Evolutionary conservation across 306 rosid genomes (phyloP).

Genomic region (Quercus glauca): DNA sequence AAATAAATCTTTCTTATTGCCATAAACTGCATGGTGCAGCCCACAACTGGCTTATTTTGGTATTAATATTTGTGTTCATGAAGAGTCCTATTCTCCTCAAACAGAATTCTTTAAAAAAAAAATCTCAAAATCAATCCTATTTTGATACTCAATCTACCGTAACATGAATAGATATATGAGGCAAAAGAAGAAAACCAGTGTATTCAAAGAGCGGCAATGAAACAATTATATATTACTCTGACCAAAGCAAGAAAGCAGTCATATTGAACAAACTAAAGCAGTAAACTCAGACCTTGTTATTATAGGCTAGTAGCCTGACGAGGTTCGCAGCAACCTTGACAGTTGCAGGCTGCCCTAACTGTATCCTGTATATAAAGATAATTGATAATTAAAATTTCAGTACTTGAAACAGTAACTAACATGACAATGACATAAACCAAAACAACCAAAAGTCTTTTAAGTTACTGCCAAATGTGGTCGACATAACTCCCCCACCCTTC

Average conservation of each 20-base stretch:
- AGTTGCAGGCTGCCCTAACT: constrained; percentile 95
- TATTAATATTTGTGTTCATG: not conserved
- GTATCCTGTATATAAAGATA: constrained; percentile 57
- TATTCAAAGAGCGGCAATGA: not conserved
- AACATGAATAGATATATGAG: not conserved
- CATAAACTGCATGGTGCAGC: not conserved
- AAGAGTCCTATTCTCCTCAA: not conserved
- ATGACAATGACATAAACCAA: not conserved
- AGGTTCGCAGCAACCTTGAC: constrained; percentile 95
- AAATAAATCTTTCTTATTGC: not conserved
- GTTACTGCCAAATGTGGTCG: not conserved
- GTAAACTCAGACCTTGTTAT: constrained; percentile 72
- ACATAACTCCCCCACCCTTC: not conserved
- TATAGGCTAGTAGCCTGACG: constrained; percentile 75
- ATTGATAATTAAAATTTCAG: not conserved
- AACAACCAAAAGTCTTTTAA: not conserved
- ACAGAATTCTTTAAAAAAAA: not conserved
- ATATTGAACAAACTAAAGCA: not conserved
- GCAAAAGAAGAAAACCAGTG: not conserved
- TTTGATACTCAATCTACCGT: not conserved
- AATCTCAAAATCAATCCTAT: not conserved
- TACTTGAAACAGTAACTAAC: not conserved
- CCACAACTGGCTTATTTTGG: not conserved
- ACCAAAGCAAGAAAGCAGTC: not conserved
- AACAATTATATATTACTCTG: no score